Evolutionary conservation across 768 basidiomycete genomes (phyloP).

Genomic region (Mycena rosella): DNA sequence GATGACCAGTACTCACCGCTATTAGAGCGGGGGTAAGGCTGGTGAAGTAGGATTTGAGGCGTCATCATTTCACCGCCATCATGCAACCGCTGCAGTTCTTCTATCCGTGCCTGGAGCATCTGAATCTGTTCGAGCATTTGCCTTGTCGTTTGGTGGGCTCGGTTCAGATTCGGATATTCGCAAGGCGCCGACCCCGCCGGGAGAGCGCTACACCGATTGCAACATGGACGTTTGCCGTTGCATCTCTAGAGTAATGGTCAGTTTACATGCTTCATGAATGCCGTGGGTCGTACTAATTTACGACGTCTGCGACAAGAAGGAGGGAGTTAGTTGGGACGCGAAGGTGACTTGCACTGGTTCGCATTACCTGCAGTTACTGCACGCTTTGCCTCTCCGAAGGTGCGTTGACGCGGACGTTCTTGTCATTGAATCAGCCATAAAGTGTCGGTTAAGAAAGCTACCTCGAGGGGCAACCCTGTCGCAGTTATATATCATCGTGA

Average conservation of each 20-base stretch:
- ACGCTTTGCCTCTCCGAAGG: neutral
- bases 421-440: too few relatives aligned
- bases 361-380: slow-evolving; percentile 9
- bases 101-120: neutral
- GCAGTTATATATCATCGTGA: too few relatives aligned
- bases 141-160: neutral
- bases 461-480: too few relatives aligned
- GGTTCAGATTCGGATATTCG: neutral
- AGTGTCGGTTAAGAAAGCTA: too few relatives aligned
- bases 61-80: neutral
- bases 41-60: neutral
- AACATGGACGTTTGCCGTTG: neutral
- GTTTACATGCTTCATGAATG: neutral
- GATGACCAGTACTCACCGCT: neutral
- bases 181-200: neutral
- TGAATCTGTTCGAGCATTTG: neutral
- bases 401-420: neutral
- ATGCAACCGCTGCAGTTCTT: neutral
- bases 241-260: neutral
- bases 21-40: neutral
- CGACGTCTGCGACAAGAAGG: neutral
- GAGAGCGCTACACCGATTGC: neutral
- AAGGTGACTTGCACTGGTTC: too few relatives aligned
- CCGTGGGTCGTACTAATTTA: neutral
- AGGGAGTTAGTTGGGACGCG: neutral